Evolutionary conservation across 257 asterid species (phyloP).

Genomic region (Solanum infundibuliforme): DNA sequence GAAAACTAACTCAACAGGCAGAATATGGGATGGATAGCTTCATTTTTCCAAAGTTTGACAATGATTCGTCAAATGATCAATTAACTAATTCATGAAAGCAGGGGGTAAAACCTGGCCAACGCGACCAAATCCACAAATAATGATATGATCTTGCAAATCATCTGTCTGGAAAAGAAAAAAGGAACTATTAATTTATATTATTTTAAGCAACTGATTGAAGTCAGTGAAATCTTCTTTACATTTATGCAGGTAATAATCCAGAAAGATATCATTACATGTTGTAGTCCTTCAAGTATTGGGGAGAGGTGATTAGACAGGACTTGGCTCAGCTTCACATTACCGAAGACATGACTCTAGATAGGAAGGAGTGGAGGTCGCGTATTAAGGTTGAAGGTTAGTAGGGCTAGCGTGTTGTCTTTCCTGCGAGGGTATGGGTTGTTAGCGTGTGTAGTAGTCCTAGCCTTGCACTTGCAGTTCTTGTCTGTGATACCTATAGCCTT

Average conservation of each 20-base stretch:
- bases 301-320: too few species aligned
- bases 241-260: neutral
- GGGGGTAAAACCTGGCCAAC: slow-evolving; percentile 79
- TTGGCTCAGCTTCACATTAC: too few species aligned
- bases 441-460: too few species aligned
- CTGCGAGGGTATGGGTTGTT: too few species aligned
- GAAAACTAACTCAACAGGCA: slow-evolving; percentile 6
- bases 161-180: slow-evolving; percentile 55
- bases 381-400: too few species aligned
- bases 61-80: neutral
- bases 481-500: too few species aligned
- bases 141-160: slow-evolving; percentile 97
- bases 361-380: too few species aligned
- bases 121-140: slow-evolving; percentile 98
- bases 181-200: neutral
- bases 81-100: neutral
- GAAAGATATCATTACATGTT: neutral
- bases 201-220: neutral
- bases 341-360: too few species aligned
- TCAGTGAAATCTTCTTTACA: neutral
- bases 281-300: neutral
- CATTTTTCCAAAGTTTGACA: neutral
- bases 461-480: too few species aligned
- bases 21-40: neutral
- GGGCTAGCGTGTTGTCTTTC: too few species aligned